These are phyloP conservation scores for Cladosporium velox DNA, from an alignment of 2,329 filamentous ascomycete species.

Conservation along the genomic window DNA sequence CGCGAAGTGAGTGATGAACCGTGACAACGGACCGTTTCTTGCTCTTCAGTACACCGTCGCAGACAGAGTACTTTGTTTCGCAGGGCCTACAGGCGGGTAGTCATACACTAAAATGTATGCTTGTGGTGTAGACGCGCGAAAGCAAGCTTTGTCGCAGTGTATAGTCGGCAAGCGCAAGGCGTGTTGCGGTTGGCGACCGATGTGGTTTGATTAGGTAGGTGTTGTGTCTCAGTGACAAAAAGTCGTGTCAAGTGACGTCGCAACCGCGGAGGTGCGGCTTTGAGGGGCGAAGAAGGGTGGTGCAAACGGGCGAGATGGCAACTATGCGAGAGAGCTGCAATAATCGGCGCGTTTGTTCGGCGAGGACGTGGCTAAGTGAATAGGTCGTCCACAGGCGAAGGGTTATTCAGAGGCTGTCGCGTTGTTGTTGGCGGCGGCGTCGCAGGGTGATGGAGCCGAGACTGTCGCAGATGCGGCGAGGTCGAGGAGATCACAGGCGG, in stretches of 20 bases:
- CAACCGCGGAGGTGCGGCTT: conserved; percentile 3
- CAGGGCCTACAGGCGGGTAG: conserved; percentile 27
- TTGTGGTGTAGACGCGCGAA: conserved; percentile 16
- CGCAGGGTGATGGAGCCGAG: conserved; percentile 18
- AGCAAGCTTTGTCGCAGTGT: conserved; percentile 9
- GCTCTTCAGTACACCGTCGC: conserved; percentile 29
- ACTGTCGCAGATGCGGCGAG: conserved; percentile 18
- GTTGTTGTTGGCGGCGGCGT: conserved; percentile 9
- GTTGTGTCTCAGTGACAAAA: conserved; percentile 19
- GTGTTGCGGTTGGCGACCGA: conserved; percentile 20
- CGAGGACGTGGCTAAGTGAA: conserved; percentile 38
- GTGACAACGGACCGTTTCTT: conserved; percentile 30
- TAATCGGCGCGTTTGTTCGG: conserved; percentile 11
- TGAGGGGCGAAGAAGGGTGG: background rate
- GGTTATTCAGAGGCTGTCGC: conserved; percentile 5
- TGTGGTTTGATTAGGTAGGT: conserved; percentile 16
- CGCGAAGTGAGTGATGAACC: conserved; percentile 3
- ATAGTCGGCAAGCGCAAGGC: background rate
- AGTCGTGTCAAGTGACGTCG: conserved; percentile 17
- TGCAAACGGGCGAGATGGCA: background rate
- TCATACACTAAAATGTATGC: conserved; percentile 26
- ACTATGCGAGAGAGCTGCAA: background rate
- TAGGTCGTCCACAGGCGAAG: conserved; percentile 33
- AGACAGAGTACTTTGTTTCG: conserved; percentile 30
- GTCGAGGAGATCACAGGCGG: conserved; percentile 1